These are phyloP conservation scores for Handroanthus guayacan DNA, from an alignment of 257 asterid genomes.

Conservation along the genomic window DNA sequence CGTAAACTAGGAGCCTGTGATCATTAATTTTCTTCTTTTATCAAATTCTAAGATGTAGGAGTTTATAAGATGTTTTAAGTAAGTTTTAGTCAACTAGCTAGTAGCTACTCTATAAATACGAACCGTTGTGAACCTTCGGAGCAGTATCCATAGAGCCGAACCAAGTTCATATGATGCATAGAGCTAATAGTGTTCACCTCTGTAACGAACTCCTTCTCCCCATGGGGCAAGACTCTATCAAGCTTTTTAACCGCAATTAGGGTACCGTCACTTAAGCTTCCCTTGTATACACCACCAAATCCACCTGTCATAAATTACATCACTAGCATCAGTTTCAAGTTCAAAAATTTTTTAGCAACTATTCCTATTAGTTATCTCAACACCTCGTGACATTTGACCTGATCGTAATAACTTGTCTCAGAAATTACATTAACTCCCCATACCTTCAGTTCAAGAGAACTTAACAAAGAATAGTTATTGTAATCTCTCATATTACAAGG, in stretches of 20 bases:
- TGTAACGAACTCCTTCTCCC: slow-evolving; percentile 82
- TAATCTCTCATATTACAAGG: too few relatives aligned
- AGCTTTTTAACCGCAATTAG: slow-evolving; percentile 87
- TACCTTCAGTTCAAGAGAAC: too few relatives aligned
- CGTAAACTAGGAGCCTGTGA: slow-evolving; percentile 89
- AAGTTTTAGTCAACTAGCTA: too few relatives aligned
- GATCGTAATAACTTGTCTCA: too few relatives aligned
- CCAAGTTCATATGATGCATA: slow-evolving; percentile 94
- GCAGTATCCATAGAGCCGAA: slow-evolving; percentile 83
- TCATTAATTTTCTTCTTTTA: too few relatives aligned
- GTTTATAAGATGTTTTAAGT: too few relatives aligned
- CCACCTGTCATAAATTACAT: slow-evolving; percentile 66
- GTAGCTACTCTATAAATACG: too few relatives aligned
- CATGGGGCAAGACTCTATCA: slow-evolving; percentile 82
- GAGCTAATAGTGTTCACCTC: slow-evolving; percentile 93
- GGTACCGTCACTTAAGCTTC: slow-evolving; percentile 74
- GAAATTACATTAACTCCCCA: too few relatives aligned
- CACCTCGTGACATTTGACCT: too few relatives aligned
- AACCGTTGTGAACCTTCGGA: slow-evolving; percentile 80
- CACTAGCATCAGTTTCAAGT: neutral
- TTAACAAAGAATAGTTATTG: too few relatives aligned
- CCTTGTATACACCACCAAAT: slow-evolving; percentile 88
- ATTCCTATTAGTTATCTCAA: neutral
- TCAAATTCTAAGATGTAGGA: too few relatives aligned
- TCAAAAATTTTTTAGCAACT: neutral